phyloP scores from a whole-genome alignment of 129 eudicot species.

The Smallanthus sonchifolius region DNA sequence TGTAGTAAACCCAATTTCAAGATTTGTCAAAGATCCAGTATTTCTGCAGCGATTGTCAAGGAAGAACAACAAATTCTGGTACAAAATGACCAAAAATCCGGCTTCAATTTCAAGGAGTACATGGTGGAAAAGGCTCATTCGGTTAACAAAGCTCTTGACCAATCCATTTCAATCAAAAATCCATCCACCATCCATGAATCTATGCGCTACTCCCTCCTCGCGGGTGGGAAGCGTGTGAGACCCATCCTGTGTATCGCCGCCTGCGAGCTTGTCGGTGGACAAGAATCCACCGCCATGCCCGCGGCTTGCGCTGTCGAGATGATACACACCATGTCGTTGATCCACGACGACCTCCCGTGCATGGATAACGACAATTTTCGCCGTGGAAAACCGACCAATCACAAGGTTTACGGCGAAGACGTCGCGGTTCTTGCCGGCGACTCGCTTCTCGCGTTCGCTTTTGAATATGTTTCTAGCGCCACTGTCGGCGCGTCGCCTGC shows the following conservation, averaged over 20 bases:
- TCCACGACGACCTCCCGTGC: constrained; percentile 77
- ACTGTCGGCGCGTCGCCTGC: constrained; percentile 42
- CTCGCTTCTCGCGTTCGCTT: constrained; percentile 58
- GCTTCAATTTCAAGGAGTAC: constrained; percentile 52
- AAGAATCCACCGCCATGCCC: constrained; percentile 45
- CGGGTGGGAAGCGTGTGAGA: constrained; percentile 66
- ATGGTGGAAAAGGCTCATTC: constrained; percentile 42
- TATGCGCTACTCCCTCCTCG: constrained; percentile 63
- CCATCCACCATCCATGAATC: constrained; percentile 63
- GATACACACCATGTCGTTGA: constrained; percentile 75
- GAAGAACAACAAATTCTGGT: constrained; percentile 17
- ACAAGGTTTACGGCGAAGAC: constrained; percentile 68
- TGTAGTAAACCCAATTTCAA: constrained; percentile 25
- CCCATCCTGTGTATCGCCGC: constrained; percentile 74
- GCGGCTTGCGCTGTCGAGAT: constrained; percentile 80
- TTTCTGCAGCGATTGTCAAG: constrained; percentile 38
- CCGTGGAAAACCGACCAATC: constrained; percentile 66
- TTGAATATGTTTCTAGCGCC: constrained; percentile 43
- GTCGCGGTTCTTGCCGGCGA: constrained; percentile 76
- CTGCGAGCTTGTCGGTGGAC: constrained; percentile 72
- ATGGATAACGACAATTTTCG: constrained; percentile 82
- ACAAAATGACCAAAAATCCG: not conserved
- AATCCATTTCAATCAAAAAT: constrained; percentile 39
- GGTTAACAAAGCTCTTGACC: constrained; percentile 54
- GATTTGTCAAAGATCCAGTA: constrained; percentile 17